phyloP scores from a whole-genome alignment of 495 filamentous ascomycete species.

The Penicillium flavigenum region DNA sequence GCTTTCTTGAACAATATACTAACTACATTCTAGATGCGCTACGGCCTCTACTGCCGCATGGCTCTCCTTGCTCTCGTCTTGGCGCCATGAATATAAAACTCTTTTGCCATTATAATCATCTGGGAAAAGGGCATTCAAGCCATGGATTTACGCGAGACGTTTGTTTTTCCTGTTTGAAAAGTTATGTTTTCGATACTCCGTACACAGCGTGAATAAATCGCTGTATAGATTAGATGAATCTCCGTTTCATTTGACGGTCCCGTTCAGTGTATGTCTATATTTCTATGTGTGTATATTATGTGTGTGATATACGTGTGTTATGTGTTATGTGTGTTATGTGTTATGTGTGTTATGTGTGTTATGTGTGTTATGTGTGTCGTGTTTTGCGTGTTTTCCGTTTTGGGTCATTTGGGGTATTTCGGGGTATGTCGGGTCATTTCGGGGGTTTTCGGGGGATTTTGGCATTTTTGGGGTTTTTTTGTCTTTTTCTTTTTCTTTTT shows the following conservation, averaged over 20 bases:
- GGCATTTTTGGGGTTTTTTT: neutral
- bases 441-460: neutral
- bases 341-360: slow-evolving; percentile 21
- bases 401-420: slow-evolving; percentile 20
- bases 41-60: slow-evolving; percentile 97
- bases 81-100: slow-evolving; percentile 51
- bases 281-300: slow-evolving; percentile 25
- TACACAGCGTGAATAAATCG: slow-evolving; percentile 36
- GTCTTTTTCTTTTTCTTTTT: neutral
- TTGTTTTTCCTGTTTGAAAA: slow-evolving; percentile 38
- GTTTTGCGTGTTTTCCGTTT: slow-evolving; percentile 22
- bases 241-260: slow-evolving; percentile 39
- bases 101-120: slow-evolving; percentile 25
- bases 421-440: slow-evolving; percentile 4
- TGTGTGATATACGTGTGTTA: slow-evolving; percentile 31
- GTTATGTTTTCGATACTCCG: slow-evolving; percentile 39
- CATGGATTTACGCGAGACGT: slow-evolving; percentile 29
- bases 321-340: slow-evolving; percentile 28
- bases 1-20: slow-evolving; percentile 17
- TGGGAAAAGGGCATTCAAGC: slow-evolving; percentile 25
- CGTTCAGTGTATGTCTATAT: slow-evolving; percentile 39
- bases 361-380: slow-evolving; percentile 24
- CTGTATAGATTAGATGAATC: slow-evolving; percentile 50
- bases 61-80: slow-evolving; percentile 90
- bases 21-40: slow-evolving; percentile 75